Evolutionary conservation across 1,284 basidiomycete genomes (phyloP), one percentile per base, ranked within the genome.

Genomic region (Melanopsichium pennsylvanicum): DNA sequence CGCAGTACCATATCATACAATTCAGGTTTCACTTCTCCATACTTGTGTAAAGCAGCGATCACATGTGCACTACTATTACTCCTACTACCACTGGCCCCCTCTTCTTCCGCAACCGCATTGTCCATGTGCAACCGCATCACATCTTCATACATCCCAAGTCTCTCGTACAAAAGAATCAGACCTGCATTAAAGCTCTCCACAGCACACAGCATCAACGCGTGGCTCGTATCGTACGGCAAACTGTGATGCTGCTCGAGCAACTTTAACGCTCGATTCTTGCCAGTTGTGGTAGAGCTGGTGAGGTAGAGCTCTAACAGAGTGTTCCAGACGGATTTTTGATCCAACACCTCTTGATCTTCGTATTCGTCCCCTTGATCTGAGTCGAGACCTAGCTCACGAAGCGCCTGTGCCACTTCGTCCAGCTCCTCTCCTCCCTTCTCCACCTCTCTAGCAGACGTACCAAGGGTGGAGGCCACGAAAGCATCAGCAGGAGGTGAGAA

Each of bases 271-370:
- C 36, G 50, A 15, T 55, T 38, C 19, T 35, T 29, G 8, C 39
- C 21, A n/a, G 44, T 42, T 63, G 58, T 12, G 54, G 57, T 7
- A 12, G 22, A 18, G 5, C 23, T 5, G 4, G 87, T 86, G 22
- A 98, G 86, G 80, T 97, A 97, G 15, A 98, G 86, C 82, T 99
- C 95, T 46, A 98, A 84, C 2, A 98, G 84, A 1, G 95, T 97
- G 82, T 96, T 97, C 94, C 95, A 97, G 12, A 97, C 89, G 0
- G 92, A 89, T 11, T 86, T 85, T 79, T 95, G 92, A 77, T 96
- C 92, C 13, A 82, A 81, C 68, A 83, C 82, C 54, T 91, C 89
- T 0, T 82, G 81, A 26, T 86, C 85, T 22, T 86, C 86, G 42
- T 87, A 74, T n/a, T 43, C 46, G 5, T 74, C 72, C 1, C 10